Percentiles rank a stretch among this genome's conserved stretches.
Evolutionary conservation across 148 eudicot species (phyloP).

Genomic region (Fagopyrum esculentum): DNA sequence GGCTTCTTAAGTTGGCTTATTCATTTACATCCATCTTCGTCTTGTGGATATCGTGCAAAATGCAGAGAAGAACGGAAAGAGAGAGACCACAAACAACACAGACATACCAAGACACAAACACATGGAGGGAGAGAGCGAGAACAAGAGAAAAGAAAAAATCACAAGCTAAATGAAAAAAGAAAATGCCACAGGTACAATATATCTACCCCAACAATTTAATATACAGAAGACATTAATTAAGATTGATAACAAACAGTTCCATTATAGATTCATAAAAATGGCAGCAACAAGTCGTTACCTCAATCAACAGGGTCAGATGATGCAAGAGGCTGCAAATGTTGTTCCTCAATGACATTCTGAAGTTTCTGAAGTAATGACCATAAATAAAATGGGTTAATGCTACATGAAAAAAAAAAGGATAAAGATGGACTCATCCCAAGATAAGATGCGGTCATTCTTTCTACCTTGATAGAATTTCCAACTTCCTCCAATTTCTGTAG

Average conservation of each 20-base stretch:
- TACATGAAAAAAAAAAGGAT: conserved; percentile 1
- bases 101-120: background rate
- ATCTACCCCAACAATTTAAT: background rate
- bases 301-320: conserved; percentile 13
- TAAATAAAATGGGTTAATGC: background rate
- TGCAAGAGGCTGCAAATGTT: background rate
- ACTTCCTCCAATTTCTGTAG: conserved; percentile 77
- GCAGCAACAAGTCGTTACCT: background rate
- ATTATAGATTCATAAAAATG: background rate
- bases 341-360: conserved; percentile 8
- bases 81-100: background rate
- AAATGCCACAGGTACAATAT: background rate
- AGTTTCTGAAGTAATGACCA: conserved; percentile 8
- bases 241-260: background rate
- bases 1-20: too few relatives aligned
- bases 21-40: too few relatives aligned
- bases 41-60: too few relatives aligned
- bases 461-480: conserved; percentile 73
- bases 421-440: background rate
- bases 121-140: too few relatives aligned
- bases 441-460: background rate
- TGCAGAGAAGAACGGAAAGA: background rate
- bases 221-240: background rate
- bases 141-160: background rate
- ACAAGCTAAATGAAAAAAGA: background rate